These are phyloP conservation scores for Ceratocystis destructans DNA, from an alignment of 2,329 filamentous ascomycete species.

Conservation along the genomic window DNA sequence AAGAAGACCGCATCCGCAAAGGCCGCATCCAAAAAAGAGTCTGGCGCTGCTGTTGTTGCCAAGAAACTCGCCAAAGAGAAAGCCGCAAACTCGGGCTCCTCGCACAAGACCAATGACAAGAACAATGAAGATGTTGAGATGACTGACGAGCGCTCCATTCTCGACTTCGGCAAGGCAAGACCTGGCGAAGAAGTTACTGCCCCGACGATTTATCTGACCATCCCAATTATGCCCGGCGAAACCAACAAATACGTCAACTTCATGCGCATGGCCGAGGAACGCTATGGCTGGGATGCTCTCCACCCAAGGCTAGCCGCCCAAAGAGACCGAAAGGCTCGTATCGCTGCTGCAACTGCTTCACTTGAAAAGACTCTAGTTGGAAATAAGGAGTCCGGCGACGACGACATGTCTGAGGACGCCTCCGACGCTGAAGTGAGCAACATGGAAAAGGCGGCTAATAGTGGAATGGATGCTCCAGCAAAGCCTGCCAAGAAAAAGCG, in stretches of 20 bases:
- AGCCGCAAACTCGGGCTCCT: slow-evolving; percentile 31
- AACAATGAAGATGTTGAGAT: slow-evolving; percentile 36
- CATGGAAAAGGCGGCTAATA: slow-evolving; percentile 52
- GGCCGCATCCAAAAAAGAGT: slow-evolving; percentile 36
- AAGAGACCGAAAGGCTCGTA: slow-evolving; percentile 71
- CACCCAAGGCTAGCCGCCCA: slow-evolving; percentile 85
- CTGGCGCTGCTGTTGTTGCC: slow-evolving; percentile 26
- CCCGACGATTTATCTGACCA: slow-evolving; percentile 71
- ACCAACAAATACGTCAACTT: slow-evolving; percentile 92
- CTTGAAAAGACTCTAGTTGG: slow-evolving; percentile 61
- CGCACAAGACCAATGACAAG: slow-evolving; percentile 40
- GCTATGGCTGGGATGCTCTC: slow-evolving; percentile 85
- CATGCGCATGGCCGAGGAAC: slow-evolving; percentile 80
- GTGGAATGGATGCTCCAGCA: slow-evolving; percentile 30
- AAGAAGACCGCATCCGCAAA: slow-evolving; percentile 24
- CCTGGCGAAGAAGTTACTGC: slow-evolving; percentile 46
- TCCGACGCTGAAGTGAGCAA: slow-evolving; percentile 70
- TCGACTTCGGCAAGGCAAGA: slow-evolving; percentile 46
- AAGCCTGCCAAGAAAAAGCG: slow-evolving; percentile 64
- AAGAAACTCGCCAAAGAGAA: slow-evolving; percentile 21
- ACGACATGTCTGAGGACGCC: slow-evolving; percentile 72
- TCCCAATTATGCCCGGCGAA: slow-evolving; percentile 60
- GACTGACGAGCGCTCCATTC: slow-evolving; percentile 37
- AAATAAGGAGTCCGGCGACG: slow-evolving; percentile 26
- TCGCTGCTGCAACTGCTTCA: slow-evolving; percentile 76